These are phyloP conservation scores for Colletotrichum destructivum DNA, from an alignment of 2,329 filamentous ascomycete species.

Conservation along the genomic window DNA sequence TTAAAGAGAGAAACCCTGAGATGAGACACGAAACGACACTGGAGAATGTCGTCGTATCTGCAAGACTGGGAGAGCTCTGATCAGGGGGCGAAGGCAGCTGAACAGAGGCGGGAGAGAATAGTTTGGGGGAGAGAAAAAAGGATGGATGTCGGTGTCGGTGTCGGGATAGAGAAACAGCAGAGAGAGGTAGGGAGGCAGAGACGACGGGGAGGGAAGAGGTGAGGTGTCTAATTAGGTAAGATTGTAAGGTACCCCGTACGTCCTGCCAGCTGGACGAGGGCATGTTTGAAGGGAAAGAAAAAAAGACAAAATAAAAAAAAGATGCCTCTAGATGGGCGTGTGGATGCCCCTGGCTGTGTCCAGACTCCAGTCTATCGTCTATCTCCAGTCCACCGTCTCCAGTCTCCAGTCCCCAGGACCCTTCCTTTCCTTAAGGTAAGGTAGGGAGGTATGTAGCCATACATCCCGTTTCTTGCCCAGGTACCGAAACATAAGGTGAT, in stretches of 20 bases:
- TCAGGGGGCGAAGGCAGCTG: conserved; percentile 29
- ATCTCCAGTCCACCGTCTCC: no score
- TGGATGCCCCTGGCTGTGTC: conserved; percentile 13
- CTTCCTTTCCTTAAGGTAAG: conserved; percentile 4
- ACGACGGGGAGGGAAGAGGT: conserved; percentile 11
- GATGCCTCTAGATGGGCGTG: conserved; percentile 30
- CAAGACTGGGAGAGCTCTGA: conserved; percentile 28
- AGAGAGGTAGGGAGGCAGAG: conserved; percentile 1
- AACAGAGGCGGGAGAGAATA: conserved; percentile 18
- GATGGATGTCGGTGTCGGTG: background rate
- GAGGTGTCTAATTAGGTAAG: conserved; percentile 41
- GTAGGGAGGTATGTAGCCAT: background rate
- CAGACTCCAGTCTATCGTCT: background rate
- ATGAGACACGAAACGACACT: conserved; percentile 27
- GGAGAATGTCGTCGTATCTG: conserved; percentile 20
- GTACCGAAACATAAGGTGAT: no score
- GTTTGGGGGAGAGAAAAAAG: background rate
- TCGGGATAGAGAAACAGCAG: background rate
- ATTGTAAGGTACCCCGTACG: background rate
- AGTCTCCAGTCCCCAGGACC: background rate
- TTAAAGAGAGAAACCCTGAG: background rate
- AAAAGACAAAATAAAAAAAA: conserved; percentile 3
- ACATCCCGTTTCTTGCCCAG: no score
- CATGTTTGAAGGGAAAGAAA: no score
- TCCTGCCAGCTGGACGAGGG: background rate